Conservation (phyloP, 2,329 filamentous ascomycete genomes). For the Aspergillus bombycis region DNA sequence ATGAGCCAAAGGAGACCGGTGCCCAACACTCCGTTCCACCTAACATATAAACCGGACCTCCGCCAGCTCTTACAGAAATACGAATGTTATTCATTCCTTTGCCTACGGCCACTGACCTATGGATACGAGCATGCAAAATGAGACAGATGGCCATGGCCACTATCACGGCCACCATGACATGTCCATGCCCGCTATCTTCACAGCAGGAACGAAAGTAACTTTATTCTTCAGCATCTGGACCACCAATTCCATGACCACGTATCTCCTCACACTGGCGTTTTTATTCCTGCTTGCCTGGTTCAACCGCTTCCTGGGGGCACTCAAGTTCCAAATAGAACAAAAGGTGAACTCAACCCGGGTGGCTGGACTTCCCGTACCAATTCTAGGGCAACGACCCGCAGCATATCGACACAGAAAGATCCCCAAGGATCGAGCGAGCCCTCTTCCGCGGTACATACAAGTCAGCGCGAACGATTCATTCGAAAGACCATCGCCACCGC, state of each 20-base stretch:
- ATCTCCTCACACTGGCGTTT: slow-evolving; percentile 13
- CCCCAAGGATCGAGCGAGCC: slow-evolving; percentile 12
- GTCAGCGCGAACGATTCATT: background rate
- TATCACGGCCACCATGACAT: background rate
- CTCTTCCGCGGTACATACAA: slow-evolving; percentile 9
- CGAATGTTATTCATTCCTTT: background rate
- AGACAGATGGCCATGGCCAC: background rate
- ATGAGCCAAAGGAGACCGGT: background rate
- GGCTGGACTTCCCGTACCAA: background rate
- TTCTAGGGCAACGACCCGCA: background rate
- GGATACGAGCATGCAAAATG: background rate
- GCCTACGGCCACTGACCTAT: background rate
- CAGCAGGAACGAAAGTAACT: slow-evolving; percentile 11
- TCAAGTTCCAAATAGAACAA: slow-evolving; percentile 11
- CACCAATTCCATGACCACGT: slow-evolving; percentile 11
- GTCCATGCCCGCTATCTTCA: slow-evolving; percentile 17
- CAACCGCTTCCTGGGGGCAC: slow-evolving; percentile 14
- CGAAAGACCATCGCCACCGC: background rate
- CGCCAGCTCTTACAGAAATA: background rate
- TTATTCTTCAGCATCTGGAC: slow-evolving; percentile 17
- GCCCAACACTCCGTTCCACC: background rate
- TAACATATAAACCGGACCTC: background rate
- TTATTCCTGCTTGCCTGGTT: slow-evolving; percentile 12
- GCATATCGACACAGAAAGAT: background rate
- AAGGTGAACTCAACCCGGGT: background rate